Evolutionary conservation across 2,329 filamentous ascomycete species (phyloP), one percentile per base, ranked within the genome.

Genomic region (Pleoardoris graminearum): DNA sequence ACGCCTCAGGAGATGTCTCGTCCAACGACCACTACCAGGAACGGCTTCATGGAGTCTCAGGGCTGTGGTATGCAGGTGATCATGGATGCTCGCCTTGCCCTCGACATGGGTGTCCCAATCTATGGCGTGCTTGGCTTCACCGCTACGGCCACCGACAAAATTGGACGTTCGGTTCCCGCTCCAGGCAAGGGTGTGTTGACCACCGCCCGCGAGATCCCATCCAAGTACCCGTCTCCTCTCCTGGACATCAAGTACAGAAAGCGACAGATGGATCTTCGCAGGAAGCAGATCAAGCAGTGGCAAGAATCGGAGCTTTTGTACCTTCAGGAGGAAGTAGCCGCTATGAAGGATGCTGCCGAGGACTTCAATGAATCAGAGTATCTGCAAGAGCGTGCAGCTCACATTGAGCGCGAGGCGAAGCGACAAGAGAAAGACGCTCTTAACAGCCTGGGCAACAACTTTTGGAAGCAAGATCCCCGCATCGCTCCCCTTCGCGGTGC

Each of bases 31-130:
- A 99, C 94, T 3, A 99, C 94, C 57, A 85, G 94, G 76, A 94
- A 92, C 67, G 94, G 94, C 46, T 99, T 99, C 82, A 97, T 99
- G 94, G 94, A 99, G 78, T 96, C 95, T 3, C 94, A 99, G 77
- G 94, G 94, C 71, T 96, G 91, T 68, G 94, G 95, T 88, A 87
- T 99, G 75, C 94, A 99, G 78, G 83, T 99, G 69, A 93, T 99
- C 76, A 99, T 99, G 94, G 96, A 90, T 59, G 94, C 93, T 50
- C 90, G 89, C 79, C 86, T 99, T 60, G 94, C 94, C 37, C 80
- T 99, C 49, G 94, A 99, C 60, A 99, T 99, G 94, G 94, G 94
- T 75, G 91, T 99, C 22, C 94, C 94, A 11, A 97, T 99, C 69
- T 91, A 99, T 70, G 93, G 93, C 82, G 85, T 99, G 58, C 79